Evolutionary conservation across 768 basidiomycete species (phyloP), one percentile per base, ranked within the genome.

Genomic region (Saitozyma podzolica): DNA sequence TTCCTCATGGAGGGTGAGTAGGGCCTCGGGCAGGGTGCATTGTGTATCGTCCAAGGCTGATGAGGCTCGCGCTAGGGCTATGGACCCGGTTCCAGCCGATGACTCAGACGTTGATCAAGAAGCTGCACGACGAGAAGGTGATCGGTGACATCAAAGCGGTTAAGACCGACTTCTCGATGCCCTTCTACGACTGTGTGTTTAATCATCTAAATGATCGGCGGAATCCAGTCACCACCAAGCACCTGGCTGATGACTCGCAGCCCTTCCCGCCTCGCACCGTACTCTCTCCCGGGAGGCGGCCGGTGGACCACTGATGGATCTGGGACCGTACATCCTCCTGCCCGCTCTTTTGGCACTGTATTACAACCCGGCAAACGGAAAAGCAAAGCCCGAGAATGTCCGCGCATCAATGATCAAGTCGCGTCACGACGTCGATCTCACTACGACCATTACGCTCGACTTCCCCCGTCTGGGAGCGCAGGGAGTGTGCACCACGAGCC

Each of bases 61-160:
- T 17, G 17, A 58, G 42, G 52, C 10, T 13, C 13, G 55, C 29
- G 2, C 29, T 5, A 74, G 73, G 60, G 50, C 72, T 79, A 11
- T 80, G 80, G 80, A 77, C 77, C 0, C 67, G 78, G 8, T 80
- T 80, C 67, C 72, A 77, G 58, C 78, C 78, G 1, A 63, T 72
- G 49, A 61, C 72, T 20, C 61, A 69, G 50, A 69, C 70, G 13
- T 37, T 79, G 17, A 70, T 79, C 50, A 73, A 79, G 42, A 50
- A 73, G 10, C 40, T 80, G 19, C 59, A 63, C 14, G 75, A 69
- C 40, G 54, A 73, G 40, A 61, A 54, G 29, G 29, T 5, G 17
- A 75, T 80, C 47, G 80, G 80, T 4, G 72, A 78, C 29, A 58
- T 80, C 29, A 59, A 67, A n/a, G 61, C 53, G n/a, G 56, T 79